phyloP scores from a whole-genome alignment of 2,329 filamentous ascomycete species.

The Aspergillus tubingensis region DNA sequence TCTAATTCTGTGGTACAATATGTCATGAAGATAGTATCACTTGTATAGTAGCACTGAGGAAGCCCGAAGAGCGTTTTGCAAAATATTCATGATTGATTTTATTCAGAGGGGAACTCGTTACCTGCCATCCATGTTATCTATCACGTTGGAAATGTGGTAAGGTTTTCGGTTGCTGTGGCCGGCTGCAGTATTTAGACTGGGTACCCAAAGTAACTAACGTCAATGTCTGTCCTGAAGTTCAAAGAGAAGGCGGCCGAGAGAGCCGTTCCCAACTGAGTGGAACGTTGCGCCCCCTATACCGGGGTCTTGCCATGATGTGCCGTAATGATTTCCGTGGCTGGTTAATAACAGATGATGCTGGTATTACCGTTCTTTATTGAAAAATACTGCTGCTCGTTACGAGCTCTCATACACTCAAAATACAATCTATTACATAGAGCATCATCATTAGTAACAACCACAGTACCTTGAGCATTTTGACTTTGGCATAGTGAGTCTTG shows the following conservation, averaged over 20 bases:
- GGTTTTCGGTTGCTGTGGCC: background rate
- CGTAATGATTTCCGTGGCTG: background rate
- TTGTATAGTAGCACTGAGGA: too few species aligned
- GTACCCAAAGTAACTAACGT: background rate
- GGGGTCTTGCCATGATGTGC: constrained; percentile 10
- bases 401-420: background rate
- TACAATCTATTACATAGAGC: background rate
- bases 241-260: background rate
- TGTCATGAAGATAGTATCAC: background rate
- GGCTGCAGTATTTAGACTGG: background rate
- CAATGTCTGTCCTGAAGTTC: background rate
- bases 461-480: background rate
- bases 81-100: too few species aligned
- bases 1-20: too few species aligned
- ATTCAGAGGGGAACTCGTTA: too few species aligned
- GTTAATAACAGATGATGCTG: background rate
- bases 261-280: constrained; percentile 29
- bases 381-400: background rate
- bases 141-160: background rate
- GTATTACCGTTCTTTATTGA: background rate
- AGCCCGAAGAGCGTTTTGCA: too few species aligned
- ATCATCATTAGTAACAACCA: background rate
- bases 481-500: constrained; percentile 6
- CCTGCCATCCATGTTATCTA: background rate
- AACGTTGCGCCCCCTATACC: constrained; percentile 29